Evolutionary conservation across 83 land plant species (phyloP).

Genomic region (Picea abies): DNA sequence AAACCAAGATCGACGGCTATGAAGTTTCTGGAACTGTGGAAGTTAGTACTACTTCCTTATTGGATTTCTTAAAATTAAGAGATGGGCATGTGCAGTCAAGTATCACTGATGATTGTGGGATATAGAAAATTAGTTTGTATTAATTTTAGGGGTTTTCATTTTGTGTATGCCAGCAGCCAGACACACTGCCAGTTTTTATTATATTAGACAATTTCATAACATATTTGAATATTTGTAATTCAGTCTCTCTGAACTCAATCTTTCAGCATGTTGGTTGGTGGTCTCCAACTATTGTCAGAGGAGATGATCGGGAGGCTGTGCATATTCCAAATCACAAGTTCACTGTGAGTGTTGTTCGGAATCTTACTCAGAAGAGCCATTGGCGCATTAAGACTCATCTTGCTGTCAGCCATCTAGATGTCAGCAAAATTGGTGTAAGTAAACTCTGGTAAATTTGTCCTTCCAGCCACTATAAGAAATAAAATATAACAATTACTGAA

Average conservation of each 20-base stretch:
- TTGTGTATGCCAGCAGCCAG: background rate
- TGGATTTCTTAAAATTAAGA: background rate
- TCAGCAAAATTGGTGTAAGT: constrained; percentile 81
- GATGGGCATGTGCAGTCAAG: background rate
- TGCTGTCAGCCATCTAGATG: constrained; percentile 94
- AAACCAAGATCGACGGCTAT: constrained; percentile 96
- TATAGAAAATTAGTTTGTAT: background rate
- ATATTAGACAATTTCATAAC: background rate
- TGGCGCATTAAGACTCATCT: constrained; percentile 95
- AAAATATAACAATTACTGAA: background rate
- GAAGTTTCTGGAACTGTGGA: constrained; percentile 99
- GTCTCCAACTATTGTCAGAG: constrained; percentile 96
- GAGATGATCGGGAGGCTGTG: constrained; percentile 97
- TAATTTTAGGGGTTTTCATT: constrained; percentile 1
- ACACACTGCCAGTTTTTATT: background rate
- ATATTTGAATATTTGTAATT: constrained; percentile 4
- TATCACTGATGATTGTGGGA: background rate
- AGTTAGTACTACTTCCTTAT: constrained; percentile 42
- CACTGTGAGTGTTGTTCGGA: constrained; percentile 91
- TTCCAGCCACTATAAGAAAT: background rate
- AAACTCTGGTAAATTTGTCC: constrained; percentile 3
- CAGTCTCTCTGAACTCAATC: background rate
- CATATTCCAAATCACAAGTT: constrained; percentile 98
- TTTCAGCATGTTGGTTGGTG: constrained; percentile 99
- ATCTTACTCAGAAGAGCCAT: constrained; percentile 90